Evolutionary conservation across 768 basidiomycete genomes (phyloP).

Genomic region (Tylopilus felleus): DNA sequence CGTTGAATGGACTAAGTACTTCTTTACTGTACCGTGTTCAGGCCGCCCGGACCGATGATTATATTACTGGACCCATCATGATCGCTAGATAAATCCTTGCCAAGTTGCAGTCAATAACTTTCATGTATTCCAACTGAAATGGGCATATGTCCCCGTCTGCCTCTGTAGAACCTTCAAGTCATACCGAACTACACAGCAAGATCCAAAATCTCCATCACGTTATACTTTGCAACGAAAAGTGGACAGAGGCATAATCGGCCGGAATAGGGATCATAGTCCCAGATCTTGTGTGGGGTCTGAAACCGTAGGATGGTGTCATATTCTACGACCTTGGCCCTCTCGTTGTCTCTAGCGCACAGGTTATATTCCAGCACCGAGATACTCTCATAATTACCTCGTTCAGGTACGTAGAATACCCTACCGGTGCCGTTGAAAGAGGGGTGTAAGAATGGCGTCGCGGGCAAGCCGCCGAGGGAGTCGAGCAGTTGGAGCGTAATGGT

Average conservation of each 20-base stretch:
- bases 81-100: too few relatives aligned
- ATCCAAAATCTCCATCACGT: slow-evolving; percentile 15
- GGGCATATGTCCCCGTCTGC: too few relatives aligned
- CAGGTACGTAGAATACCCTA: slow-evolving; percentile 1
- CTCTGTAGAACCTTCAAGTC: too few relatives aligned
- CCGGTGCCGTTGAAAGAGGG: slow-evolving; percentile 16
- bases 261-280: slow-evolving; percentile 22
- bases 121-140: too few relatives aligned
- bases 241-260: slow-evolving; percentile 15
- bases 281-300: neutral
- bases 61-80: too few relatives aligned
- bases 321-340: neutral
- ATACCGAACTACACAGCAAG: slow-evolving; percentile 1
- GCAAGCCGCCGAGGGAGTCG: neutral
- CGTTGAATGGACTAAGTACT: too few relatives aligned
- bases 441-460: neutral
- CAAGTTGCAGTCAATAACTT: too few relatives aligned
- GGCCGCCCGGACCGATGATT: too few relatives aligned
- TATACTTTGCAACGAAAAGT: neutral
- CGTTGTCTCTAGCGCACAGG: neutral
- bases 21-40: too few relatives aligned
- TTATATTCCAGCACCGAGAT: slow-evolving; percentile 14
- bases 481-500: slow-evolving; percentile 5
- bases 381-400: neutral
- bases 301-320: slow-evolving; percentile 6